Conservation (phyloP, 257 asterid species). For the Solanum virginianum region DNA sequence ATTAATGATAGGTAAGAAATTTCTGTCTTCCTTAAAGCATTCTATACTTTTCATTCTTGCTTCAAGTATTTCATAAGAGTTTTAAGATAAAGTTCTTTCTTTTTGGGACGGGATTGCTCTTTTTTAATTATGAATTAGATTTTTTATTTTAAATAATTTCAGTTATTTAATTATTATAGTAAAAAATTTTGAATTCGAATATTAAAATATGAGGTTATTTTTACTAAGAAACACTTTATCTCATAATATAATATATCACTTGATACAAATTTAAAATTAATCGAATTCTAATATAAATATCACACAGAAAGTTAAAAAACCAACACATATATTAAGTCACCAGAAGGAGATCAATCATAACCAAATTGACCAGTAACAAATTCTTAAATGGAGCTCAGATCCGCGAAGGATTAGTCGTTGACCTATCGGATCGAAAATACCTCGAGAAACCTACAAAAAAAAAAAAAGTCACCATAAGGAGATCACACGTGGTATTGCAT, state of each 20-base stretch:
- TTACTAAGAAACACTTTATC: neutral
- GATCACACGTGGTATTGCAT: neutral
- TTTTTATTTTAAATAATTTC: neutral
- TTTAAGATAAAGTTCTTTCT: neutral
- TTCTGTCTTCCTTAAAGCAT: neutral
- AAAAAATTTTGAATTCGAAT: neutral
- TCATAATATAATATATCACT: neutral
- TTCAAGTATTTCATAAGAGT: neutral
- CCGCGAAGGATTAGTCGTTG: too few relatives aligned
- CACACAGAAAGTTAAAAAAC: too few relatives aligned
- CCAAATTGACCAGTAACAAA: too few relatives aligned
- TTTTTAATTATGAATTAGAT: neutral
- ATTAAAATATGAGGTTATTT: neutral
- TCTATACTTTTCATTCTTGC: neutral
- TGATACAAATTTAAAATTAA: neutral
- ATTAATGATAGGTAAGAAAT: neutral
- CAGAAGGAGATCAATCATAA: neutral
- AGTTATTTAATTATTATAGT: neutral
- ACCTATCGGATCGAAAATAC: rapidly evolving
- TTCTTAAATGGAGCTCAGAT: too few relatives aligned
- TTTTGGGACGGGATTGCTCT: too few relatives aligned
- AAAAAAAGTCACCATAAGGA: too few relatives aligned
- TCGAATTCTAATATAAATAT: too few relatives aligned
- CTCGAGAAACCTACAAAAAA: too few relatives aligned
- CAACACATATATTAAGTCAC: neutral